Percentiles rank a stretch among this genome's conserved stretches.
These are phyloP conservation scores for Magnolia changhungtana DNA, from an alignment of 164 flowering plant species.

Conservation along the genomic window DNA sequence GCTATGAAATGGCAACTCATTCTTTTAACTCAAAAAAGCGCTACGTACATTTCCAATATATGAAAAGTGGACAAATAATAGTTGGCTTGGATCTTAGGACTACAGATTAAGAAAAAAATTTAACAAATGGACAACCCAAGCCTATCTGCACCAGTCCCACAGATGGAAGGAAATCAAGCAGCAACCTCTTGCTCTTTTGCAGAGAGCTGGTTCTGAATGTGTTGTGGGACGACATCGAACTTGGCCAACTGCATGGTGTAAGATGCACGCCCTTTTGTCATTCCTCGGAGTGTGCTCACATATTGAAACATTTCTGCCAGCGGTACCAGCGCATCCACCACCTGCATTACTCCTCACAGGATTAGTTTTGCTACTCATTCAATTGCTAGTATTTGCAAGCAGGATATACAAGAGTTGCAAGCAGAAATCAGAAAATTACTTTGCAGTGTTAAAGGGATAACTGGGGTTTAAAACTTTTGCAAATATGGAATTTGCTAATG, in stretches of 20 bases:
- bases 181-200: constrained; percentile 74
- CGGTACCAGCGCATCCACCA: constrained; percentile 86
- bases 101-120: constrained; percentile 11
- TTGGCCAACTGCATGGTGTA: constrained; percentile 91
- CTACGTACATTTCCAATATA: constrained; percentile 12
- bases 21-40: background rate
- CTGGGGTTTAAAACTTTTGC: too few relatives aligned
- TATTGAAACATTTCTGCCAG: constrained; percentile 97
- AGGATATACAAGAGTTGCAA: background rate
- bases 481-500: too few relatives aligned
- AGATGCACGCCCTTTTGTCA: constrained; percentile 97
- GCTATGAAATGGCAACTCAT: background rate
- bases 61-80: constrained; percentile 4
- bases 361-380: background rate
- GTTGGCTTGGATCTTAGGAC: constrained; percentile 6
- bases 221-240: constrained; percentile 93
- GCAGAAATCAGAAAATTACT: too few relatives aligned
- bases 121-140: background rate
- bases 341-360: constrained; percentile 40
- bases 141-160: background rate
- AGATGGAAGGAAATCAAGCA: constrained; percentile 33
- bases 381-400: background rate
- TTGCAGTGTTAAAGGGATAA: too few relatives aligned
- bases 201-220: constrained; percentile 84
- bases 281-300: constrained; percentile 86